These are phyloP conservation scores for Aspergillus puulaauensis DNA, from an alignment of 2,329 filamentous ascomycete species.

Conservation along the genomic window DNA sequence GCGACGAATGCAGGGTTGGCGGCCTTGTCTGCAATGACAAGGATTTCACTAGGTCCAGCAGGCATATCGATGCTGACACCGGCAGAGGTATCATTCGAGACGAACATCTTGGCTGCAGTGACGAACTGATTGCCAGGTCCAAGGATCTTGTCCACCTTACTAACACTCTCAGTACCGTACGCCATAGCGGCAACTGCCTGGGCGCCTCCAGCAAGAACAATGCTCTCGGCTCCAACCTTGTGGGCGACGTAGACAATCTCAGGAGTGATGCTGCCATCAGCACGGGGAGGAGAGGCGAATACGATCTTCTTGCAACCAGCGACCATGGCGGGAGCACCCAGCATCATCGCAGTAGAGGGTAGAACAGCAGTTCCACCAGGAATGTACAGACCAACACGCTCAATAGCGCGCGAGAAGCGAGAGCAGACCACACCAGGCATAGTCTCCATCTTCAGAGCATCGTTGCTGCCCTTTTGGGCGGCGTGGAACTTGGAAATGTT, in stretches of 20 bases:
- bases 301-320: constrained; percentile 95
- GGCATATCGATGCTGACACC: constrained; percentile 98
- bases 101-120: constrained; percentile 96
- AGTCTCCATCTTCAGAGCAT: constrained; percentile 83
- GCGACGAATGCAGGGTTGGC: constrained; percentile 94
- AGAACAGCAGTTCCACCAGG: constrained; percentile 96
- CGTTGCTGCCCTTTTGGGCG: constrained; percentile 76
- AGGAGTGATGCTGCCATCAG: constrained; percentile 87
- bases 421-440: constrained; percentile 97
- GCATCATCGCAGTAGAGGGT: constrained; percentile 94
- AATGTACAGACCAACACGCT: constrained; percentile 93
- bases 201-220: constrained; percentile 91
- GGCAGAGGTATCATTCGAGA: constrained; percentile 94
- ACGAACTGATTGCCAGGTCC: constrained; percentile 98
- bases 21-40: constrained; percentile 88
- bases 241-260: constrained; percentile 97
- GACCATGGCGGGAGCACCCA: constrained; percentile 96
- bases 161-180: constrained; percentile 91
- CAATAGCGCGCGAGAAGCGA: constrained; percentile 87
- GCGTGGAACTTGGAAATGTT: constrained; percentile 95
- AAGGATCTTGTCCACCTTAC: constrained; percentile 97
- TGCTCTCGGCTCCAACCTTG: constrained; percentile 93
- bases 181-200: constrained; percentile 96
- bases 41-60: constrained; percentile 90
- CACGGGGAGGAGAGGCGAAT: constrained; percentile 82